Conservation (phyloP, 352 stramenopile species). For the Pythium dissotocum region DNA sequence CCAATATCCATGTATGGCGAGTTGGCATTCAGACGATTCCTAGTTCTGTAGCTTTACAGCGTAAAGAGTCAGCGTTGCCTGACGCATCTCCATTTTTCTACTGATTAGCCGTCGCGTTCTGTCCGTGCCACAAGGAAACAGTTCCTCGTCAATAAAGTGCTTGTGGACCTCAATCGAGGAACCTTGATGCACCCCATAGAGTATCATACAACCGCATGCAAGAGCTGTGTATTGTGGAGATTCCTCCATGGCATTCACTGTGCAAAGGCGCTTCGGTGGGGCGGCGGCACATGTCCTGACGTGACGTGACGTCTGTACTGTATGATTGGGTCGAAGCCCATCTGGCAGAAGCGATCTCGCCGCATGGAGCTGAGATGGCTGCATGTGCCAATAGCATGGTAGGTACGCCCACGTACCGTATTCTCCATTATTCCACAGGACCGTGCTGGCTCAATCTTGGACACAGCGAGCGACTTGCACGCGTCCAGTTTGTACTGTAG, state of each 20-base stretch:
- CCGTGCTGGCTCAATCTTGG: background rate
- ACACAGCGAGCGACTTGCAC: no score
- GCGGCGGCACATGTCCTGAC: background rate
- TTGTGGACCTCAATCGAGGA: background rate
- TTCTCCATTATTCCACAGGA: background rate
- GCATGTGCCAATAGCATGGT: background rate
- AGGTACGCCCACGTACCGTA: background rate
- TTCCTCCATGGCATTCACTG: background rate
- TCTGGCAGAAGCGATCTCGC: conserved; percentile 1
- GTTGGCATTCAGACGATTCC: no score
- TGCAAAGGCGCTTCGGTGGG: background rate
- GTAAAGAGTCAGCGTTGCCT: background rate
- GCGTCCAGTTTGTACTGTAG: background rate
- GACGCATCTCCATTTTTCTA: background rate
- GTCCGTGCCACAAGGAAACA: no score
- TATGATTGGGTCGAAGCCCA: background rate
- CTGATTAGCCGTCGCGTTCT: background rate
- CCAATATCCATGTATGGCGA: background rate
- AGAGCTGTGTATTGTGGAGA: background rate
- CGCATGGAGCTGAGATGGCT: conserved; percentile 4
- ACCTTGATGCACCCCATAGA: background rate
- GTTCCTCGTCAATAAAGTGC: background rate
- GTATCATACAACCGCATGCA: background rate
- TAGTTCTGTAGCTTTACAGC: background rate
- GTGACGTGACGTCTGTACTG: background rate